Evolutionary conservation across 192 early-diverging fungal genomes (phyloP), one percentile per base, ranked within the genome.

Genomic region (Globomyces pollinis-pini): DNA sequence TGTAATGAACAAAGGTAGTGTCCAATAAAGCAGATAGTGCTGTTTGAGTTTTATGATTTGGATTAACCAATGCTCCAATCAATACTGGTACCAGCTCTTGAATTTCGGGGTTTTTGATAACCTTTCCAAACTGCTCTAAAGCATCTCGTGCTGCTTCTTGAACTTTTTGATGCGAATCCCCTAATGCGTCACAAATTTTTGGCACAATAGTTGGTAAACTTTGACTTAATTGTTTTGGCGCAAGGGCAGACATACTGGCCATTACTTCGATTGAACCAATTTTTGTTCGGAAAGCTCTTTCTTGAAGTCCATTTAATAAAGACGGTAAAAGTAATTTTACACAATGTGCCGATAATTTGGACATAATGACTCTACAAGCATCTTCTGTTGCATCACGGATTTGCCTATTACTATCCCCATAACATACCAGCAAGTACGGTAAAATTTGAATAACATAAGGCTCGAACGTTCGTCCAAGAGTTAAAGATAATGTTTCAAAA

Each of bases 51-150:
- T 92, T 87, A 26, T 68, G 64, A 51, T 93, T 89, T 23, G 96
- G 96, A 66, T 98, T 88, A 8, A 84, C 72, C 23, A 99, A 80
- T 2, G 93, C 94, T 13, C 79, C 75, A 62, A 99, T 67, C 53
- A 99, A 68, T 56, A 76, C 67, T 2, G 94, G 95, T 16, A 97
- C 94, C 50, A 99, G 68, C 16, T 69, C 76, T 66, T 96, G 91
- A 64, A 99, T 93, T 72, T 99, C 96, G 9, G 96, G 96, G 59
- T 98, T 99, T 57, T 88, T 90, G 67, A 99, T 99, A 26, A 99
- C 94, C 34, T 89, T 81, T 44, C 95, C 96, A 58, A 99, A 98
- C 30, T 76, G 74, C 52, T 82, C 77, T 58, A 99, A 74, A 0
- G 96, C 88, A 16, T 83, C 74, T 44, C 88, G 85, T 0, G 93